phyloP scores from a whole-genome alignment of 164 flowering plant genomes.

The Dillenia turbinata region DNA sequence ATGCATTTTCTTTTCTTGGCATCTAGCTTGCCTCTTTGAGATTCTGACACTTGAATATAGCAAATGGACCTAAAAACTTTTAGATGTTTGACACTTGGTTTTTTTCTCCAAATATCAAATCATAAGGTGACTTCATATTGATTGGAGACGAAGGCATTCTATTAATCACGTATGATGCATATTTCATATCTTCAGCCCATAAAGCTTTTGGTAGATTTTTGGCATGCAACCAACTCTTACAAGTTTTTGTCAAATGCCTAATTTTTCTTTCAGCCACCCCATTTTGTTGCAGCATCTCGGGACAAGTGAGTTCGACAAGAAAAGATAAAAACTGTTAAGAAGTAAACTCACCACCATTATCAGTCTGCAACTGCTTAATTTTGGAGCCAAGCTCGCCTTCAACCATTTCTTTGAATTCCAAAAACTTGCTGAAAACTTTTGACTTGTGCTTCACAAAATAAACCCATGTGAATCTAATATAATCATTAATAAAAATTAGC shows the following conservation, averaged over 20 bases:
- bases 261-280: too few species aligned
- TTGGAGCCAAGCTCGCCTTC: constrained; percentile 11
- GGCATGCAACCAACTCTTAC: too few species aligned
- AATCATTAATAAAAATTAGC: constrained; percentile 15
- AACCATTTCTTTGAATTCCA: constrained; percentile 12
- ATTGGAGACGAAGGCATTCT: too few species aligned
- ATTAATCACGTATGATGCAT: too few species aligned
- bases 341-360: too few species aligned
- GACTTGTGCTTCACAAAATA: constrained; percentile 11
- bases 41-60: constrained; percentile 21
- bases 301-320: too few species aligned
- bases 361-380: too few species aligned
- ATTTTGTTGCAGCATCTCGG: too few species aligned
- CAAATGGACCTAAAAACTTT: constrained; percentile 19
- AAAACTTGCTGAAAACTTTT: constrained; percentile 8
- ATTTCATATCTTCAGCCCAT: too few species aligned
- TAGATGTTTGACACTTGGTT: background rate
- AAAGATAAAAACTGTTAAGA: too few species aligned
- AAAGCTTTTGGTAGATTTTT: too few species aligned
- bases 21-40: constrained; percentile 14
- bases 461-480: constrained; percentile 2
- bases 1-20: constrained; percentile 15
- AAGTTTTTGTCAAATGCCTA: too few species aligned
- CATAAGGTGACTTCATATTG: constrained; percentile 9
- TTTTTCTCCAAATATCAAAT: background rate